phyloP scores from a whole-genome alignment of 2,329 filamentous ascomycete species.

The Catunica adiposa region DNA sequence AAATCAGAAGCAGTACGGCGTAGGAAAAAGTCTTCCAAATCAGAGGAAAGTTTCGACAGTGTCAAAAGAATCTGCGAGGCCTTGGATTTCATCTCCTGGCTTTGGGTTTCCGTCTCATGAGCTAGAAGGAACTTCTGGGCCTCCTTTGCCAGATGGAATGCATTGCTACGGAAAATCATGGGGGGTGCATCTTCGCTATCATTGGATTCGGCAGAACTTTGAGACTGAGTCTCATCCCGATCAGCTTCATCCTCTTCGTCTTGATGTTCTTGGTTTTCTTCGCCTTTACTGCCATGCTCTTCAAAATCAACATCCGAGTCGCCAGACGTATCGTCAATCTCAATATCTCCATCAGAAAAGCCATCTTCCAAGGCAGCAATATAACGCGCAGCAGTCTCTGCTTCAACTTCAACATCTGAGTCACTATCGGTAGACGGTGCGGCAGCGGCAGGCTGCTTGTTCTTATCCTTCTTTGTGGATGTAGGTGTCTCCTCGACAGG shows the following conservation, averaged over 20 bases:
- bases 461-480: neutral
- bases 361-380: neutral
- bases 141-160: constrained; percentile 55
- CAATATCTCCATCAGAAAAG: constrained; percentile 2
- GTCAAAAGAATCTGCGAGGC: constrained; percentile 59
- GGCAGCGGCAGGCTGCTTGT: neutral
- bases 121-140: constrained; percentile 71
- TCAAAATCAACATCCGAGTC: constrained; percentile 18
- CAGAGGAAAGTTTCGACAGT: constrained; percentile 52
- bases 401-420: constrained; percentile 10
- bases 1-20: constrained; percentile 31
- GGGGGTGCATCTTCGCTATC: constrained; percentile 22
- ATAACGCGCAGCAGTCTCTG: neutral
- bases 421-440: neutral
- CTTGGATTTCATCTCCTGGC: constrained; percentile 59
- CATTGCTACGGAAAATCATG: constrained; percentile 33
- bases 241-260: constrained; percentile 18
- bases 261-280: constrained; percentile 20
- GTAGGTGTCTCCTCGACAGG: neutral
- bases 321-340: constrained; percentile 5
- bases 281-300: constrained; percentile 23
- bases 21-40: constrained; percentile 58
- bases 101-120: constrained; percentile 61
- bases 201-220: constrained; percentile 48
- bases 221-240: constrained; percentile 32